Evolutionary conservation across 164 flowering plant species (phyloP), one percentile per base, ranked within the genome.

Genomic region (Taxillus chinensis): DNA sequence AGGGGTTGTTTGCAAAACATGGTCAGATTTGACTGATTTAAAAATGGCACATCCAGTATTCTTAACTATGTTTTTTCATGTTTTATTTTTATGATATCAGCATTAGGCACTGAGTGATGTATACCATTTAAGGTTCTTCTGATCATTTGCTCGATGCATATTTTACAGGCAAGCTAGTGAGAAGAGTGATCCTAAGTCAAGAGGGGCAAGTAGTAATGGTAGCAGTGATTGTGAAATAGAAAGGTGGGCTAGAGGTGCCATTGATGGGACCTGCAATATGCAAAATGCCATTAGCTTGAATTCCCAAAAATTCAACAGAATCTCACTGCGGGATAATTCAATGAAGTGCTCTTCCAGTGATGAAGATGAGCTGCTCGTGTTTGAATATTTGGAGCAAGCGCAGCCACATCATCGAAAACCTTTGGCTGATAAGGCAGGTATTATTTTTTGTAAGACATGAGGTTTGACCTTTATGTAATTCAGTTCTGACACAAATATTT

Each of bases 361-460:
- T 69, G 85, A 81, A 72, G 70, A 65, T 15, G 84, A 79, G 58
- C 41, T 11, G 38, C 79, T 76, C 39, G 49, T 70, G 17, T 86
- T 77, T 69, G 83, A 86, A 70, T 83, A 79, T 64, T 69, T 86
- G 62, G 96, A 86, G 64, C 71, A 64, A 13, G 84, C 77, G 54
- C 71, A 68, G 13, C 96, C 96, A 3, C 71, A 76, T 62, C 43
- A 61, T 46, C 83, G 96, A 7, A 71, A 68, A 67, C 96, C 92
- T 45, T 69, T 89, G 39, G 60, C 76, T 50, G 89, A 85, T 48
- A 86, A 89, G 89, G 96, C 68, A 70, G 69, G 77, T 69, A 64
- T 40, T 15, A 16, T 27, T 67, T 49, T 27, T 14, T 12, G 13
- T 9, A 50, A 2, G 9, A 37, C 66, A 27, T 61, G 43, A 11